Percentiles rank a stretch among this genome's conserved stretches.
Evolutionary conservation across 2,329 filamentous ascomycete species (phyloP).

Genomic region (Penicillium nordicum): DNA sequence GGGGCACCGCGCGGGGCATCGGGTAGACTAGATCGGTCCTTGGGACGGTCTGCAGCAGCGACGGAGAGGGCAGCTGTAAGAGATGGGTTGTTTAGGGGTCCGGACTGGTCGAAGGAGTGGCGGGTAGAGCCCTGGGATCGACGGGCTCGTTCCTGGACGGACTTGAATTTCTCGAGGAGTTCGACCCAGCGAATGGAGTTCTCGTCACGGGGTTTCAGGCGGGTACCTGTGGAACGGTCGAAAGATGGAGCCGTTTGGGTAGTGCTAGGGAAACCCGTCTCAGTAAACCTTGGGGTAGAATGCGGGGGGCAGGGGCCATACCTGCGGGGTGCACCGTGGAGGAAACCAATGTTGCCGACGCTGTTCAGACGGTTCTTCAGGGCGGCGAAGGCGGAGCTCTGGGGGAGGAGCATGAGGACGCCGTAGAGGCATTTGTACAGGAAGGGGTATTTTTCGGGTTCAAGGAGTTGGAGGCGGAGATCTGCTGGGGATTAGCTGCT

Average conservation of each 20-base stretch:
- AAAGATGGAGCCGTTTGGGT: constrained; percentile 49
- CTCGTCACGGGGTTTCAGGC: constrained; percentile 78
- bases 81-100: constrained; percentile 44
- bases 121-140: constrained; percentile 57
- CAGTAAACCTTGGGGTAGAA: background rate
- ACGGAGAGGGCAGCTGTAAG: constrained; percentile 33
- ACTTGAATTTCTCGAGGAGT: constrained; percentile 88
- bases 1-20: constrained; percentile 33
- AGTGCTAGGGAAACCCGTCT: constrained; percentile 9
- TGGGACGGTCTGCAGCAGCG: constrained; percentile 26
- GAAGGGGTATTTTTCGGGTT: constrained; percentile 91
- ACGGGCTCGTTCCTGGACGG: constrained; percentile 81
- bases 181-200: constrained; percentile 86
- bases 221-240: constrained; percentile 63
- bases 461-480: constrained; percentile 86
- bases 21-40: constrained; percentile 32
- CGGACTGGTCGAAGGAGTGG: constrained; percentile 48
- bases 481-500: constrained; percentile 52
- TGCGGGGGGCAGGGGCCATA: constrained; percentile 47
- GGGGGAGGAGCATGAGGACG: constrained; percentile 94
- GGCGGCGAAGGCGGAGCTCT: constrained; percentile 94
- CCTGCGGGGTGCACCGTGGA: constrained; percentile 78
- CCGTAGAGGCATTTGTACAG: constrained; percentile 98
- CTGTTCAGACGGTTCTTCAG: constrained; percentile 95
- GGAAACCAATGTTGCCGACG: constrained; percentile 92